phyloP scores from a whole-genome alignment of 768 basidiomycete species.

The Boletus coccyginus region DNA sequence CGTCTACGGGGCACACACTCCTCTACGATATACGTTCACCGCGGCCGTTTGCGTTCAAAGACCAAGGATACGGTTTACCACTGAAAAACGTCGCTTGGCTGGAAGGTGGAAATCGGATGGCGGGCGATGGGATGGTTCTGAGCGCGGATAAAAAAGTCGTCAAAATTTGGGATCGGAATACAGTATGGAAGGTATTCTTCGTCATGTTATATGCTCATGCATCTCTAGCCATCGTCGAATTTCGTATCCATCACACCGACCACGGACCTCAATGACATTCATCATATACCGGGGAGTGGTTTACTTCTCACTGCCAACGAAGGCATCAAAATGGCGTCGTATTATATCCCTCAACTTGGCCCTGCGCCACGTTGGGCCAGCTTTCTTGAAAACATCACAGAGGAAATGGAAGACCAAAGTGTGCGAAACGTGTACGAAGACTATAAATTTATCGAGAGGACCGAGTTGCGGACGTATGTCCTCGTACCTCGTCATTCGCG shows the following conservation, averaged over 20 bases:
- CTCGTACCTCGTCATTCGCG: slow-evolving; percentile 2
- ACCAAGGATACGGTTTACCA: slow-evolving; percentile 95
- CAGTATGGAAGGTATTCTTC: slow-evolving; percentile 44
- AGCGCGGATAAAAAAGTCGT: slow-evolving; percentile 96
- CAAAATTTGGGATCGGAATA: slow-evolving; percentile 92
- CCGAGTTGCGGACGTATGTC: slow-evolving; percentile 79
- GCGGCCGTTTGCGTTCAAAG: slow-evolving; percentile 82
- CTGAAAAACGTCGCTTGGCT: slow-evolving; percentile 87
- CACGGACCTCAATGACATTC: slow-evolving; percentile 84
- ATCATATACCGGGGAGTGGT: slow-evolving; percentile 87
- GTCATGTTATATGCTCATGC: not conserved
- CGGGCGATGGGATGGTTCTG: slow-evolving; percentile 83
- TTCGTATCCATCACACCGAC: slow-evolving; percentile 92
- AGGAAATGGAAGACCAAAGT: slow-evolving; percentile 93
- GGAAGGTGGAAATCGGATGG: slow-evolving; percentile 80
- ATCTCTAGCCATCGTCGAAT: slow-evolving; percentile 72
- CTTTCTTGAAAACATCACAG: slow-evolving; percentile 98
- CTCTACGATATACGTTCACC: slow-evolving; percentile 91
- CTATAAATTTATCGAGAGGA: slow-evolving; percentile 93
- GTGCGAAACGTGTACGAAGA: slow-evolving; percentile 85
- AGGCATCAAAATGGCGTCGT: slow-evolving; percentile 92
- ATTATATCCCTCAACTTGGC: slow-evolving; percentile 94
- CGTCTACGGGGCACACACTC: slow-evolving; percentile 91
- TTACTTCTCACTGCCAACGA: slow-evolving; percentile 92
- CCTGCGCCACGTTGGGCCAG: slow-evolving; percentile 96